phyloP scores from a whole-genome alignment of 805 yeast genomes.

The Peterozyma xylosa region DNA sequence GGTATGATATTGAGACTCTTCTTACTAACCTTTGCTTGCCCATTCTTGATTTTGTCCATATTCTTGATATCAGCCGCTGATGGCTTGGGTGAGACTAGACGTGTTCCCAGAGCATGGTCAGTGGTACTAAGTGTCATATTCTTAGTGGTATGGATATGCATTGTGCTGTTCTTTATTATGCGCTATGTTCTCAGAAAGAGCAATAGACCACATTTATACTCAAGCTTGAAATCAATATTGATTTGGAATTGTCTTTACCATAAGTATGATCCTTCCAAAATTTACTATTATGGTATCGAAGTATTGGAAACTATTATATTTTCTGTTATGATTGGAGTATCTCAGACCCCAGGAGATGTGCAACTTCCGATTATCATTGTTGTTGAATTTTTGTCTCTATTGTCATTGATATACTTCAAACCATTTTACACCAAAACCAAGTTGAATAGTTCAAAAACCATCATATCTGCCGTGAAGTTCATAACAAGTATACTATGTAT shows the following conservation, averaged over 20 bases:
- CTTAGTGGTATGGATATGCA: constrained; percentile 24
- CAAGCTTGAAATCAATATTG: constrained; percentile 37
- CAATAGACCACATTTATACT: constrained; percentile 27
- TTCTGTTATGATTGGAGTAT: constrained; percentile 34
- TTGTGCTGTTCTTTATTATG: constrained; percentile 25
- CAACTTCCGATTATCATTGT: constrained; percentile 33
- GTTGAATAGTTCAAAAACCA: constrained; percentile 22
- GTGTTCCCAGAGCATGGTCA: constrained; percentile 12
- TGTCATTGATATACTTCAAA: constrained; percentile 16
- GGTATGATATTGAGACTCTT: constrained; percentile 28
- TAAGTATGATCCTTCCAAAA: constrained; percentile 32
- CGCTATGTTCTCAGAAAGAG: constrained; percentile 18
- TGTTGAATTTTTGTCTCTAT: constrained; percentile 24
- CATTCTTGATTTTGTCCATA: constrained; percentile 33
- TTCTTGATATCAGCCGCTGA: constrained; percentile 12
- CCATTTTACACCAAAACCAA: constrained; percentile 26
- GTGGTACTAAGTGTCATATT: constrained; percentile 25
- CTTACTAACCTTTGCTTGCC: constrained; percentile 29
- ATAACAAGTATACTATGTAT: constrained; percentile 32
- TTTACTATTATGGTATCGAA: constrained; percentile 31
- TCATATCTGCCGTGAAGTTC: constrained; percentile 29
- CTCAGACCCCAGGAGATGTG: constrained; percentile 34
- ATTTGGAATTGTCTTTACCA: constrained; percentile 39
- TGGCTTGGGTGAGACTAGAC: neutral
- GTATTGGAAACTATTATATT: constrained; percentile 23